These are phyloP conservation scores for Leccinellum albellum DNA, from an alignment of 768 basidiomycete species.

Conservation along the genomic window DNA sequence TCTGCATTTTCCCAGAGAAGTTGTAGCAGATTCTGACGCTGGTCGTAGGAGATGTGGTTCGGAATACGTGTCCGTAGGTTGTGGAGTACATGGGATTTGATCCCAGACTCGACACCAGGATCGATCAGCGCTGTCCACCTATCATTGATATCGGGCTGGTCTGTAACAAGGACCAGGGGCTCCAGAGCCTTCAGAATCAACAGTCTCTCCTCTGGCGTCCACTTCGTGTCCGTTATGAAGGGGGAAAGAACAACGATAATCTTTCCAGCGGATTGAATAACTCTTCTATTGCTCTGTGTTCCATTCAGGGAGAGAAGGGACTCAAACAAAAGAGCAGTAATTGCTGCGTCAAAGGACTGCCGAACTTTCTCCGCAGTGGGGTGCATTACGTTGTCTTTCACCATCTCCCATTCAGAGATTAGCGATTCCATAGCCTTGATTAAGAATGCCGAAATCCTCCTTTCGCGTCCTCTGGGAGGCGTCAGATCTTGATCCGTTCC, in stretches of 20 bases:
- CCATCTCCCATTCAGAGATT: slow-evolving; percentile 44
- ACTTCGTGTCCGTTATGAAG: slow-evolving; percentile 37
- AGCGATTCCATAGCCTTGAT: slow-evolving; percentile 58
- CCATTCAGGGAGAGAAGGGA: slow-evolving; percentile 63
- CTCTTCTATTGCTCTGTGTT: slow-evolving; percentile 51
- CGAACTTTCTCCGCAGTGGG: slow-evolving; percentile 64
- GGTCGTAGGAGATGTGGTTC: slow-evolving; percentile 6
- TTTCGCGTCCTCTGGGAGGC: slow-evolving; percentile 56
- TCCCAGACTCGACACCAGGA: slow-evolving; percentile 52
- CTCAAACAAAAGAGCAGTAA: slow-evolving; percentile 68
- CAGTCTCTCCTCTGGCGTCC: slow-evolving; percentile 62
- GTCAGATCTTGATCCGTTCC: slow-evolving; percentile 31
- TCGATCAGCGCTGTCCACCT: slow-evolving; percentile 47
- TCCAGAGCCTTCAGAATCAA: slow-evolving; percentile 64
- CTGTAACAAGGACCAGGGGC: slow-evolving; percentile 50
- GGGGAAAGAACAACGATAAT: slow-evolving; percentile 43
- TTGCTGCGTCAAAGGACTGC: slow-evolving; percentile 62
- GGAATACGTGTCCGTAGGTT: slow-evolving; percentile 24
- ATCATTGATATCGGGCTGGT: slow-evolving; percentile 24
- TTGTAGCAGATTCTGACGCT: slow-evolving; percentile 45
- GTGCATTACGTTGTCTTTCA: slow-evolving; percentile 30
- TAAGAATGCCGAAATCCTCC: slow-evolving; percentile 59
- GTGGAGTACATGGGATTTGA: slow-evolving; percentile 52
- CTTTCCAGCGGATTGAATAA: slow-evolving; percentile 63
- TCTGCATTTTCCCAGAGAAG: slow-evolving; percentile 67